phyloP scores from a whole-genome alignment of 495 filamentous ascomycete species.

The Physcia stellaris region DNA sequence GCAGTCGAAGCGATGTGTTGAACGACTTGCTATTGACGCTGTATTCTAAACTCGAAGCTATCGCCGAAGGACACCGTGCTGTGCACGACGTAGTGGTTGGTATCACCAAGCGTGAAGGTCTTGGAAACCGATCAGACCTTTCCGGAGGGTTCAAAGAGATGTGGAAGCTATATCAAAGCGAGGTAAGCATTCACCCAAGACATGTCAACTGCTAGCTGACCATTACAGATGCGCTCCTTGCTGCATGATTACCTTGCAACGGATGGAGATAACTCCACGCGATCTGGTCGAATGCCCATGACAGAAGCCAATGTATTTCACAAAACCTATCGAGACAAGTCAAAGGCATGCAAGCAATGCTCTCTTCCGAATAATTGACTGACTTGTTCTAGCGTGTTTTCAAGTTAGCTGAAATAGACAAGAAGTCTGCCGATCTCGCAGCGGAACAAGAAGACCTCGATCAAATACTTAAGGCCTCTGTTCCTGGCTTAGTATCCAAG shows the following conservation, averaged over 20 bases:
- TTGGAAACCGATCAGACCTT: slow-evolving; percentile 39
- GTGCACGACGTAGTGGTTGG: slow-evolving; percentile 80
- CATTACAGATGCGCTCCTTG: slow-evolving; percentile 67
- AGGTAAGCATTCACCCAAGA: slow-evolving; percentile 29
- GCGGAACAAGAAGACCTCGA: slow-evolving; percentile 84
- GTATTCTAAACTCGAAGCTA: slow-evolving; percentile 92
- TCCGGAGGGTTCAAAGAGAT: slow-evolving; percentile 77
- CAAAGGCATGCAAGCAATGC: slow-evolving; percentile 29
- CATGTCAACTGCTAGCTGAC: slow-evolving; percentile 20
- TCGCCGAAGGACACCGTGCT: slow-evolving; percentile 88
- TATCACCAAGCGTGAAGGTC: slow-evolving; percentile 62
- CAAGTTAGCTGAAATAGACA: slow-evolving; percentile 72
- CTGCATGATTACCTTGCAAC: slow-evolving; percentile 95
- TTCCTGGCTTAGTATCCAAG: slow-evolving; percentile 82
- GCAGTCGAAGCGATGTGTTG: slow-evolving; percentile 65
- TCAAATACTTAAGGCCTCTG: slow-evolving; percentile 74
- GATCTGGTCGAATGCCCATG: slow-evolving; percentile 31
- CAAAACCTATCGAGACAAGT: slow-evolving; percentile 51
- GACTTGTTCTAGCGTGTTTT: slow-evolving; percentile 52
- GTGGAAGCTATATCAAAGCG: slow-evolving; percentile 82
- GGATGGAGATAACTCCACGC: slow-evolving; percentile 54
- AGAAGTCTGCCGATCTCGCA: slow-evolving; percentile 55
- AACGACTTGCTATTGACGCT: slow-evolving; percentile 83
- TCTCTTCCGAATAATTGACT: slow-evolving; percentile 8
- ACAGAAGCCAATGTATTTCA: slow-evolving; percentile 43